phyloP scores from a whole-genome alignment of 179 eudicot genomes.

The Vitellaria paradoxa region DNA sequence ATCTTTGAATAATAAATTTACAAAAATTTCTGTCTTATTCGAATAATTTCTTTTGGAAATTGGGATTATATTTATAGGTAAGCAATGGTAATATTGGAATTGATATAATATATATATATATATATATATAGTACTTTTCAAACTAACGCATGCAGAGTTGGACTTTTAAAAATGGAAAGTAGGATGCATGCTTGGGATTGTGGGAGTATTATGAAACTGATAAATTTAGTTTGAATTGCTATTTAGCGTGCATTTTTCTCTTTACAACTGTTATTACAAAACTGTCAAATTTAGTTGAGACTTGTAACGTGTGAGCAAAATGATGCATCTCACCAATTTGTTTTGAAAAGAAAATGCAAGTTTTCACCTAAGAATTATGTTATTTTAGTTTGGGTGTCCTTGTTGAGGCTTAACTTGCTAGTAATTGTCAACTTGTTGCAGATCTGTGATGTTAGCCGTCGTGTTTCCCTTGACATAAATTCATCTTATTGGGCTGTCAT shows the following conservation, averaged over 20 bases:
- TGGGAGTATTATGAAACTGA: neutral
- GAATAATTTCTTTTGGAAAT: neutral
- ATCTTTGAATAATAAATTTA: neutral
- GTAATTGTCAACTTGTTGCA: slow-evolving; percentile 30
- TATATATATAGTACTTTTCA: too few species aligned
- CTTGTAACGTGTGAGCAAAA: too few species aligned
- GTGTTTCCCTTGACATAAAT: slow-evolving; percentile 48
- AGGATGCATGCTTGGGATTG: neutral
- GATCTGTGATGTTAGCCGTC: slow-evolving; percentile 47
- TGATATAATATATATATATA: too few species aligned
- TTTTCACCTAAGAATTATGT: neutral
- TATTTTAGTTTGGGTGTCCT: neutral
- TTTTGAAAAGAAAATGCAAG: neutral
- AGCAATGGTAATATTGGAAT: neutral
- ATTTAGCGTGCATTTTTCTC: too few species aligned
- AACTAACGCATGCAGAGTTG: too few species aligned
- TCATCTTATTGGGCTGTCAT: slow-evolving; percentile 60
- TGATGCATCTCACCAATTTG: neutral
- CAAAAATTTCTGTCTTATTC: neutral
- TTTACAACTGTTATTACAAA: too few species aligned
- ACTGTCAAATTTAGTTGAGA: too few species aligned
- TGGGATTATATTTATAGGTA: neutral
- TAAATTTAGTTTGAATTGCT: neutral
- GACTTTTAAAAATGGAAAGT: neutral
- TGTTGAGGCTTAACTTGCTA: neutral